Base-by-base conservation (phyloP, 108 stramenopile species). In the Mayamaea pseudoterrestris region DNA sequence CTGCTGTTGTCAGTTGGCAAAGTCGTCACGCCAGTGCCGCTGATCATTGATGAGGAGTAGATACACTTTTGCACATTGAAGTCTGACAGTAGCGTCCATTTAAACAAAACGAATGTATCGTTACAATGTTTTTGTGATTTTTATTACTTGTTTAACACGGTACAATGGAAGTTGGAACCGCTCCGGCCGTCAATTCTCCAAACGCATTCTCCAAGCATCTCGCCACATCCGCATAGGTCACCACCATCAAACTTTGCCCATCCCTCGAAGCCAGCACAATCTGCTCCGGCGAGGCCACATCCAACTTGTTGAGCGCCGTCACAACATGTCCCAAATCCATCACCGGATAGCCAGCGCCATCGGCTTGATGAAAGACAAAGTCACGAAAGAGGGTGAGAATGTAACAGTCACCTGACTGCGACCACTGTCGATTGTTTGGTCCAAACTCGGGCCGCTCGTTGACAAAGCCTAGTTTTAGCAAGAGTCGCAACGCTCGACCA, bases 251-350 rank as follows among this genome's bases (percentile, higher is more conserved):
- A 45, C 71, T 80, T 57, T 83, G 83, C 39, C 82, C 83, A 57
- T 95, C 94, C 48, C 94, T 57, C 37, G 83, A 81, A 37, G 73
- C 50, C 44, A 95, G 50, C 7, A 89, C 83, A 41, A 95, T 93
- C 50, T 84, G 75, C 57, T 94, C 94, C 42, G 80, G 80, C 43
- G 81, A 85, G 0, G 83, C 80, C 13, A 78, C 84, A 67, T 95
- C 94, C 24, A 95, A 65, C 61, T 89, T 89, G 69, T 93, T 89
- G 23, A 95, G 68, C 29, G 76, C 67, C 2, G 80, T 73, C 5
- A 92, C 61, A 27, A 93, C 73, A 70, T 95, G 94, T 12, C 91
- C 91, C 27, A 95, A 60, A 69, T 95, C 94, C 78, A 95, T 83
- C 9, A 91, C 78, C 23, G 94, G 91, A 50, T 76, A 65, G 5